phyloP scores from a whole-genome alignment of 192 early-diverging fungal species.

The Anaeromyces robustus region DNA sequence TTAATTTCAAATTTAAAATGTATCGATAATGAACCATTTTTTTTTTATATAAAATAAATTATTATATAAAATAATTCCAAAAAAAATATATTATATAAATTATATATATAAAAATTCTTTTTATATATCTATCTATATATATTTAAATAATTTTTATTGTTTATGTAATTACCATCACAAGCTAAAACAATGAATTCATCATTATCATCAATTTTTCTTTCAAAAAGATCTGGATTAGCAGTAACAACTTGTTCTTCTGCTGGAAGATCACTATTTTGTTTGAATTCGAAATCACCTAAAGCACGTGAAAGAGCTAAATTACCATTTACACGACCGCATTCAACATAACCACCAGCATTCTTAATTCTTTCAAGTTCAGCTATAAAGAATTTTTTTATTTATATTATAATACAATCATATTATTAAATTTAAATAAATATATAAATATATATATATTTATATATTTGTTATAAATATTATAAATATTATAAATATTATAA shows the following conservation, averaged over 20 bases:
- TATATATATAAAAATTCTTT: constrained; percentile 5
- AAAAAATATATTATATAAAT: too few relatives aligned
- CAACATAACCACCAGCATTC: constrained; percentile 89
- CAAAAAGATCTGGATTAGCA: constrained; percentile 68
- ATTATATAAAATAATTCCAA: too few relatives aligned
- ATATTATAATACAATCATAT: not conserved
- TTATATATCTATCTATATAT: too few relatives aligned
- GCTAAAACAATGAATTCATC: constrained; percentile 93
- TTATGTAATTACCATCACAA: constrained; percentile 78
- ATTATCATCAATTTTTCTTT: constrained; percentile 33
- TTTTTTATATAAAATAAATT: too few relatives aligned
- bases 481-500: too few relatives aligned
- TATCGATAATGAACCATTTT: too few relatives aligned
- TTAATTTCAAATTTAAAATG: too few relatives aligned
- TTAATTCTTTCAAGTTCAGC: constrained; percentile 71
- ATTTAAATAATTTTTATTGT: too few relatives aligned
- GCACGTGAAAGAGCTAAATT: constrained; percentile 94
- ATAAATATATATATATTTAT: too few relatives aligned
- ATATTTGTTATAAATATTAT: too few relatives aligned
- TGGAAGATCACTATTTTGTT: constrained; percentile 59
- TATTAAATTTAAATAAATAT: too few relatives aligned
- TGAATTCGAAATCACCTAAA: constrained; percentile 98
- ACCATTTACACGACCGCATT: constrained; percentile 97
- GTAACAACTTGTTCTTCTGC: constrained; percentile 90
- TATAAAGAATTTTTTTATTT: not conserved